Base-by-base conservation (phyloP, 345 rosid genomes). In the Trapa bicornis region DNA sequence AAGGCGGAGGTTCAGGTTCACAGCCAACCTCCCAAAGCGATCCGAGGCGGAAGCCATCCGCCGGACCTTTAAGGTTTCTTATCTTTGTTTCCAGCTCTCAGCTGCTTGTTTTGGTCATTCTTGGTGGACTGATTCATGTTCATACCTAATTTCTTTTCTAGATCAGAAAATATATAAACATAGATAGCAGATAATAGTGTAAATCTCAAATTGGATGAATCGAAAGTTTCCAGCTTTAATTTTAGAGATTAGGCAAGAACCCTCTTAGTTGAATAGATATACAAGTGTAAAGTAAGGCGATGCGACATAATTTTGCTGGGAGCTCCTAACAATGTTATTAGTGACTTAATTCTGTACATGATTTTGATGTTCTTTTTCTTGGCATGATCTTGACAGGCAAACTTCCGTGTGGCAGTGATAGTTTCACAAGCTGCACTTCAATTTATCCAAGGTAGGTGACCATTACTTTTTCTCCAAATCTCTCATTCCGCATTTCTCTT, bases 401-500 rank as follows among this genome's bases (percentile, higher is more conserved):
- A 84, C 68, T 83, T 93, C 64, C 84, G 91, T 72, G 85, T 93
- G 70, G 96, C 98, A 5, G 87, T 93, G 43, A 74, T 93, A 78
- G 98, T 93, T 71, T 90, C 98, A 29, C 94, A 87, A 79, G 97
- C 96, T 76, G 98, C 98, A 35, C 85, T 93, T 75, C 94, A 87
- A 61, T 93, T 90, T 65, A 83, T 90, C 52, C 80, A 83, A 60
- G 80, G 97, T 90, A 37, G 71, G 67, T 70, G 35, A 35, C 45
- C 47, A 17, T 7, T 65, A 39, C 45, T 16, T 5, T 38, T 6
- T 16, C 57, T 39, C 57, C n/a, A n/a, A 33, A 13, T 36, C 36
- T 54, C 43, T 35, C 67, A 38, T 62, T 66, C 38, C 29, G 48
- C 50, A 47, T 52, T 17, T 66, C 47, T 32, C 62, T 74, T 74